Evolutionary conservation across 2,329 filamentous ascomycete genomes (phyloP).

Genomic region (Dactylellina leptospora): DNA sequence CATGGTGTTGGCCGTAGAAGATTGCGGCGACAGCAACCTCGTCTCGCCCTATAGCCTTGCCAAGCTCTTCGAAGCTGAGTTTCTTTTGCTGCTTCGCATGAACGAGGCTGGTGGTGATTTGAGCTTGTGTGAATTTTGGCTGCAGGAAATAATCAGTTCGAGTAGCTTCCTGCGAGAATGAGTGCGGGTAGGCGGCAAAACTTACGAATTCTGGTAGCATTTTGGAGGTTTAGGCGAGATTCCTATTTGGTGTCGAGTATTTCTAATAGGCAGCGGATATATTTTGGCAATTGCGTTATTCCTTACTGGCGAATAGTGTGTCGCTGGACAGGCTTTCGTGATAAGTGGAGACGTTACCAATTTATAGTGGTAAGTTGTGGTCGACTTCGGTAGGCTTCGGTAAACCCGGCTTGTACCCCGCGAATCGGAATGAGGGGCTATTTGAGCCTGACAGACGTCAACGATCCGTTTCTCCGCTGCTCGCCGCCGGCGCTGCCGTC

Average conservation of each 20-base stretch:
- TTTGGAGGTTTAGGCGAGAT: too few relatives aligned
- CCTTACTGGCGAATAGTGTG: too few relatives aligned
- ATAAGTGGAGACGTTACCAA: not conserved
- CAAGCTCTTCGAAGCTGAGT: constrained; percentile 55
- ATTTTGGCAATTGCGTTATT: too few relatives aligned
- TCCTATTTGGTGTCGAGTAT: too few relatives aligned
- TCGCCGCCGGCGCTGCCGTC: too few relatives aligned
- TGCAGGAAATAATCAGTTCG: constrained; percentile 3
- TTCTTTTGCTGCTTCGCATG: constrained; percentile 54
- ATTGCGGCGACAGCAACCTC: constrained; percentile 57
- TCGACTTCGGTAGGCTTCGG: not conserved
- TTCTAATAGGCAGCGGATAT: too few relatives aligned
- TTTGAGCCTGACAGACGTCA: constrained; percentile 12
- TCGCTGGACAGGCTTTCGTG: not conserved
- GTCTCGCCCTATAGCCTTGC: constrained; percentile 55
- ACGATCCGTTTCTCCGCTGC: constrained; percentile 11
- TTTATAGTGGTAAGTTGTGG: constrained; percentile 4
- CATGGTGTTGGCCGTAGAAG: constrained; percentile 56
- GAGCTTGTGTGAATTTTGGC: constrained; percentile 16
- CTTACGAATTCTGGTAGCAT: constrained; percentile 1
- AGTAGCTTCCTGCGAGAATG: not conserved
- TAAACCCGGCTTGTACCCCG: constrained; percentile 12
- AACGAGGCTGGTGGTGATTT: constrained; percentile 53
- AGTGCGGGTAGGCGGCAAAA: not conserved
- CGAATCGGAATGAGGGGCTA: constrained; percentile 13